Conservation (phyloP, 2,329 filamentous ascomycete genomes). For the Colletotrichum phormii region DNA sequence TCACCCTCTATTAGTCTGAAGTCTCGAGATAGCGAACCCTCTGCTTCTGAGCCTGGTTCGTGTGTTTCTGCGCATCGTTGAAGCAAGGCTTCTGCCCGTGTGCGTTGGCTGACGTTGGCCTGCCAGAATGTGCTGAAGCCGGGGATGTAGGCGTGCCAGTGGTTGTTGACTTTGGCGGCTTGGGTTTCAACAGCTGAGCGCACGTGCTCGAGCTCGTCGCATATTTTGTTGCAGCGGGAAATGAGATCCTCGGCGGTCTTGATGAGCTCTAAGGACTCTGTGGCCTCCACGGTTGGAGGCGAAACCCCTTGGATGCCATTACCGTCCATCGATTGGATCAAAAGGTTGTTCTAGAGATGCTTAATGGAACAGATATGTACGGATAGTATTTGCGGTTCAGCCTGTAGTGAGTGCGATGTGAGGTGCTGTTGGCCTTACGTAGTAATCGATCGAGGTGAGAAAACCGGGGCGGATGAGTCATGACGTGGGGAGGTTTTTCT, state of each 20-base stretch:
- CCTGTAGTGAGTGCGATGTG: neutral
- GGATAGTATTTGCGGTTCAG: neutral
- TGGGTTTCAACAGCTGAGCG: conserved; percentile 16
- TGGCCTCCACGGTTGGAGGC: neutral
- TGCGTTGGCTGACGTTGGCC: conserved; percentile 7
- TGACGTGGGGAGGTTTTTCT: neutral
- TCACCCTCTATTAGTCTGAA: conserved; percentile 28
- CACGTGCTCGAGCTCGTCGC: conserved; percentile 12
- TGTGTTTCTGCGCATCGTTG: neutral
- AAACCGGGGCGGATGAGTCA: conserved; percentile 5
- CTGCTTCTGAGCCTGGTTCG: conserved; percentile 6
- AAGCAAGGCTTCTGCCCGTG: conserved; percentile 14
- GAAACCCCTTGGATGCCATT: neutral
- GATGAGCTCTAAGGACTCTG: neutral
- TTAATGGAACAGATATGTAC: neutral
- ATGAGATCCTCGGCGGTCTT: conserved; percentile 13
- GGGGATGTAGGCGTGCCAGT: conserved; percentile 31
- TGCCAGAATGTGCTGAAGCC: conserved; percentile 32
- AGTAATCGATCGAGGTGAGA: neutral
- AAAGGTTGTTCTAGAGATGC: neutral
- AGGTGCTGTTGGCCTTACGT: neutral
- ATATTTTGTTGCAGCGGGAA: neutral
- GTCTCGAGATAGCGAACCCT: conserved; percentile 10
- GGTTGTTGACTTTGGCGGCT: conserved; percentile 11
- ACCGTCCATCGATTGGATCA: neutral